These are phyloP conservation scores for Agaricus sinodeliciosus DNA, from an alignment of 768 basidiomycete genomes.

Conservation along the genomic window DNA sequence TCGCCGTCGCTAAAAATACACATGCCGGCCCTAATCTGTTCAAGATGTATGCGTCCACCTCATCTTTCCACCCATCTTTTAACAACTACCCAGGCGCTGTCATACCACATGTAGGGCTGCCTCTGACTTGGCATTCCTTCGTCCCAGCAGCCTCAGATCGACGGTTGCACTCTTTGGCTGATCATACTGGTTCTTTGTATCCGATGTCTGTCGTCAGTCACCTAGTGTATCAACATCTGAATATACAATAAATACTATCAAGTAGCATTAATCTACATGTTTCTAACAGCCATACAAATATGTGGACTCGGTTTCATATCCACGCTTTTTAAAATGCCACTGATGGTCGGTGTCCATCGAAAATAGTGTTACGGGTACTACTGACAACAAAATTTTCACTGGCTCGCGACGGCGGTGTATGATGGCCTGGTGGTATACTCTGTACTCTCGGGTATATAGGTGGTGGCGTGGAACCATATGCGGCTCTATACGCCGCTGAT, in stretches of 20 bases:
- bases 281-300: too few species aligned
- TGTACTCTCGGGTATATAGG: not conserved
- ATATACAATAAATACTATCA: not conserved
- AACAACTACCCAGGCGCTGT: slow-evolving; percentile 52
- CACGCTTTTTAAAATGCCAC: too few species aligned
- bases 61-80: slow-evolving; percentile 43
- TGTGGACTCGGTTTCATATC: too few species aligned
- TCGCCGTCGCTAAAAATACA: too few species aligned
- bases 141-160: slow-evolving; percentile 54
- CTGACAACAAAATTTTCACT: not conserved
- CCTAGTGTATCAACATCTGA: slow-evolving; percentile 47
- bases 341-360: too few species aligned
- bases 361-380: not conserved
- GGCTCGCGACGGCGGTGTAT: not conserved
- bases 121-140: slow-evolving; percentile 35
- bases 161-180: slow-evolving; percentile 58
- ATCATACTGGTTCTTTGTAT: slow-evolving; percentile 30
- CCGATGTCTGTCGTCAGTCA: slow-evolving; percentile 49
- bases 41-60: slow-evolving; percentile 8
- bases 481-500: slow-evolving; percentile 18
- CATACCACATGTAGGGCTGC: slow-evolving; percentile 53
- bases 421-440: not conserved
- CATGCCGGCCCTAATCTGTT: slow-evolving; percentile 41
- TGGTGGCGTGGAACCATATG: slow-evolving; percentile 9
- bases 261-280: too few species aligned